Conservation (phyloP, 1,139 yeast species). For the Wickerhamiella infanticola region DNA sequence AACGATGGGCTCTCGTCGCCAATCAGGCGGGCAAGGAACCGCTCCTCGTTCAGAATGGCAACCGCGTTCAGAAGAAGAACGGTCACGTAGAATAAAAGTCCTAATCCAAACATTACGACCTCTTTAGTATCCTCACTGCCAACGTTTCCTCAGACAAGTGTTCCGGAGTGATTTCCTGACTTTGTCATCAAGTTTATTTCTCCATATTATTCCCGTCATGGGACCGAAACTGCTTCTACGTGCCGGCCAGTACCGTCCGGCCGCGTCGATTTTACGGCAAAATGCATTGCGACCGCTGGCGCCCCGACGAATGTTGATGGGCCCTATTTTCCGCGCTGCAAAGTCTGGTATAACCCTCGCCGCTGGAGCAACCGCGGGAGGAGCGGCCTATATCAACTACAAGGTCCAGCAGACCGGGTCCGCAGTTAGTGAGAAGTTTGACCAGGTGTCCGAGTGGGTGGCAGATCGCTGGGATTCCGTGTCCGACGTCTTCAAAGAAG, state of each 20-base stretch:
- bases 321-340: conserved; percentile 14
- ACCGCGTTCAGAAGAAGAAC: conserved; percentile 57
- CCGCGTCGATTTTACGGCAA: neutral
- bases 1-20: conserved; percentile 20
- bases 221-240: neutral
- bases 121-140: neutral
- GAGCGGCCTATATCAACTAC: conserved; percentile 81
- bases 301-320: conserved; percentile 13
- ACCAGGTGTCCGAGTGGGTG: conserved; percentile 39
- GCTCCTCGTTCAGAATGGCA: conserved; percentile 69
- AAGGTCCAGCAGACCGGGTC: conserved; percentile 76
- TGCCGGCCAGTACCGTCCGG: conserved; percentile 1
- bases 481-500: conserved; percentile 15
- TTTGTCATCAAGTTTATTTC: neutral
- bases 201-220: neutral
- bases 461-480: conserved; percentile 26
- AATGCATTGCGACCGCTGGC: neutral
- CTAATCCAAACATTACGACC: conserved; percentile 48
- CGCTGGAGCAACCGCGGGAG: conserved; percentile 75
- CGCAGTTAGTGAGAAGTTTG: conserved; percentile 52
- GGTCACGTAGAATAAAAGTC: conserved; percentile 45
- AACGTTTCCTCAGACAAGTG: neutral
- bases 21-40: conserved; percentile 49
- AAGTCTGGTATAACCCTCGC: conserved; percentile 14
- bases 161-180: neutral